phyloP scores from a whole-genome alignment of 2,329 filamentous ascomycete species.

The Penicillium griseofulvum region DNA sequence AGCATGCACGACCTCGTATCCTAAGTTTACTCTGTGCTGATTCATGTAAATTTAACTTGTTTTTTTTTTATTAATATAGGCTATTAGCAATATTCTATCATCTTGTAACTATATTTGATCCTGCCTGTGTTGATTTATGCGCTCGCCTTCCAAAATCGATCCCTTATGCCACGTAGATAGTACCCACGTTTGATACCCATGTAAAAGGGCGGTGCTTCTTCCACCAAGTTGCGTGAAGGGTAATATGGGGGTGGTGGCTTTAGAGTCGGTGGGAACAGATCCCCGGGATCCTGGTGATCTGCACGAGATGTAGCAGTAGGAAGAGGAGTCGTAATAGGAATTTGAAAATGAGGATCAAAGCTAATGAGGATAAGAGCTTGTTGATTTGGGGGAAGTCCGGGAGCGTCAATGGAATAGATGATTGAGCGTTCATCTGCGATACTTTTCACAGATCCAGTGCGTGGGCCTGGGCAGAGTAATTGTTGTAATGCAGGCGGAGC shows the following conservation, averaged over 20 bases:
- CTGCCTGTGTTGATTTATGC: not conserved
- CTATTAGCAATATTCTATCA: not conserved
- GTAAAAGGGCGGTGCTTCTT: conserved; percentile 15
- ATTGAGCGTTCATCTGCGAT: conserved; percentile 42
- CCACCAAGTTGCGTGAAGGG: not conserved
- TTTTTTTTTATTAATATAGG: not conserved
- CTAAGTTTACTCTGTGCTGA: not conserved
- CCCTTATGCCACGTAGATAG: conserved; percentile 13
- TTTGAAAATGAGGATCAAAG: conserved; percentile 39
- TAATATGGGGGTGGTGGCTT: not conserved
- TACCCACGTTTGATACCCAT: conserved; percentile 18
- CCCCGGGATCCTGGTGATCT: not conserved
- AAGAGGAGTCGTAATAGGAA: conserved; percentile 18
- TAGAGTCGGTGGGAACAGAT: not conserved
- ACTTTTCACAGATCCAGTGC: conserved; percentile 35
- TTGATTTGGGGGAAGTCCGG: conserved; percentile 20
- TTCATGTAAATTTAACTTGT: not conserved
- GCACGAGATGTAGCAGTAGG: not conserved
- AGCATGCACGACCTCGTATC: not conserved
- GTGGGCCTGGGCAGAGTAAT: conserved; percentile 40
- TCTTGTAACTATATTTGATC: not conserved
- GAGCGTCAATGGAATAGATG: conserved; percentile 38
- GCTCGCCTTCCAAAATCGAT: not conserved
- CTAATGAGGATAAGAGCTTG: conserved; percentile 40
- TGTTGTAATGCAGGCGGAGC: conserved; percentile 38